These are phyloP conservation scores for Magnolia kwangsiensis DNA, from an alignment of 164 flowering plant species.

Conservation along the genomic window DNA sequence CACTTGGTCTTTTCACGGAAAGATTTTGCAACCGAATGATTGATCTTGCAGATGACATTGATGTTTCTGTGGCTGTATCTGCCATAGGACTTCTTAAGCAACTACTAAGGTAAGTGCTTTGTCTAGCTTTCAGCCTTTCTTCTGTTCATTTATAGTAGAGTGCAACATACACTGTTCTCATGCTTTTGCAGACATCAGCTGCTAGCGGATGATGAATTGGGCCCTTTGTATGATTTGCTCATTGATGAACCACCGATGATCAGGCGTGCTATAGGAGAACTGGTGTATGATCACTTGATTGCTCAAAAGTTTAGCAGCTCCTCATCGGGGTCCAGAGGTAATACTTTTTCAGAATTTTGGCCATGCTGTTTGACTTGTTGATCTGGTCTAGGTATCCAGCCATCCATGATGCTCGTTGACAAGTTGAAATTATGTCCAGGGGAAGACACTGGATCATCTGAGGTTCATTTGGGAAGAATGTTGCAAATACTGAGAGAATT, in stretches of 20 bases:
- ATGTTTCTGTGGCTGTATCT: slow-evolving; percentile 93
- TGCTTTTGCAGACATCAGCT: slow-evolving; percentile 77
- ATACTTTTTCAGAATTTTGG: background rate
- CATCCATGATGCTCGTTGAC: slow-evolving; percentile 1
- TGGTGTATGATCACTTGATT: slow-evolving; percentile 96
- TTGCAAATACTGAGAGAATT: slow-evolving; percentile 88
- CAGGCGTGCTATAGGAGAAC: slow-evolving; percentile 91
- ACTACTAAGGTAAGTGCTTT: slow-evolving; percentile 52
- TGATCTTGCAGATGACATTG: slow-evolving; percentile 98
- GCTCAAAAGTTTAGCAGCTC: slow-evolving; percentile 82
- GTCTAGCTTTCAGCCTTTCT: background rate
- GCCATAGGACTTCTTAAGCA: slow-evolving; percentile 95
- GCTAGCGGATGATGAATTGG: slow-evolving; percentile 83
- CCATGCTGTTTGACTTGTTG: background rate
- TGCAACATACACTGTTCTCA: slow-evolving; percentile 8
- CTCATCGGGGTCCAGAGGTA: slow-evolving; percentile 57
- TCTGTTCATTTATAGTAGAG: too few relatives aligned
- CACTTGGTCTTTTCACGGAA: slow-evolving; percentile 89
- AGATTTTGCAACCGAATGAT: slow-evolving; percentile 91
- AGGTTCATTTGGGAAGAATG: slow-evolving; percentile 83
- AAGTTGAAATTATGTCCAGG: slow-evolving; percentile 37
- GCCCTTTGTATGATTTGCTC: slow-evolving; percentile 88
- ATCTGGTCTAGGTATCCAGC: background rate
- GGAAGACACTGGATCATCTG: slow-evolving; percentile 55
- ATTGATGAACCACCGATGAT: slow-evolving; percentile 91